A percentile compares a stretch with the other conserved stretches of the same genome.
Conservation (phyloP, 352 stramenopile genomes). For the Pythium plurisporium region DNA sequence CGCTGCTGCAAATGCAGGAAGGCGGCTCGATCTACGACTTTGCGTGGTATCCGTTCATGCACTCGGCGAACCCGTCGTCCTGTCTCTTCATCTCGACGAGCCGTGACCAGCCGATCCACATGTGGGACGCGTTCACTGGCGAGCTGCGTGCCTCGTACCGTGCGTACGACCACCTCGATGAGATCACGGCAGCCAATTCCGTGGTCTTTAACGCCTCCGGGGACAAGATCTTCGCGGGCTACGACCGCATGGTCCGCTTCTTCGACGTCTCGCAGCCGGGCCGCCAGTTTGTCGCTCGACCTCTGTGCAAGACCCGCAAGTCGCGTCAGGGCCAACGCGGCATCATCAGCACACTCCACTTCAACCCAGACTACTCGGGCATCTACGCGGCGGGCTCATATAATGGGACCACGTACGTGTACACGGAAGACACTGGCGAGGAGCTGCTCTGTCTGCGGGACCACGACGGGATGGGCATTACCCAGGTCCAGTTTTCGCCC, state of each 20-base stretch:
- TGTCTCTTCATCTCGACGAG: conserved; percentile 86
- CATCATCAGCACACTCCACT: conserved; percentile 74
- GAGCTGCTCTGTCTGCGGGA: conserved; percentile 54
- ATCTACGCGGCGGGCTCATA: conserved; percentile 88
- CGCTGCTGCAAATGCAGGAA: conserved; percentile 59
- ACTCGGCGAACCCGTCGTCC: conserved; percentile 58
- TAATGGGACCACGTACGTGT: conserved; percentile 74
- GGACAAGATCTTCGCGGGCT: conserved; percentile 82
- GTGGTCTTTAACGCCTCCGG: conserved; percentile 78
- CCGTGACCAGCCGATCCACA: conserved; percentile 85
- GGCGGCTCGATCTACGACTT: conserved; percentile 85
- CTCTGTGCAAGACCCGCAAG: conserved; percentile 63
- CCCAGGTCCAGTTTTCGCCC: conserved; percentile 74
- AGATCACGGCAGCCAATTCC: conserved; percentile 71
- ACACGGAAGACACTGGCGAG: conserved; percentile 74
- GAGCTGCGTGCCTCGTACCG: conserved; percentile 76
- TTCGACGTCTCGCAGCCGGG: conserved; percentile 73
- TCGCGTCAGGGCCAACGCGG: conserved; percentile 65
- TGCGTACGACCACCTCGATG: conserved; percentile 83
- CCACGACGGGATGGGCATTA: conserved; percentile 75
- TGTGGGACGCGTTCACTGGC: conserved; percentile 91
- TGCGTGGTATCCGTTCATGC: conserved; percentile 87
- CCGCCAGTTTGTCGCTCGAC: conserved; percentile 45
- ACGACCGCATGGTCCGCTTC: conserved; percentile 78
- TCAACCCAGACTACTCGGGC: conserved; percentile 76